Base-by-base conservation (phyloP, 257 asterid species). In the Paraleonurus japonicus region DNA sequence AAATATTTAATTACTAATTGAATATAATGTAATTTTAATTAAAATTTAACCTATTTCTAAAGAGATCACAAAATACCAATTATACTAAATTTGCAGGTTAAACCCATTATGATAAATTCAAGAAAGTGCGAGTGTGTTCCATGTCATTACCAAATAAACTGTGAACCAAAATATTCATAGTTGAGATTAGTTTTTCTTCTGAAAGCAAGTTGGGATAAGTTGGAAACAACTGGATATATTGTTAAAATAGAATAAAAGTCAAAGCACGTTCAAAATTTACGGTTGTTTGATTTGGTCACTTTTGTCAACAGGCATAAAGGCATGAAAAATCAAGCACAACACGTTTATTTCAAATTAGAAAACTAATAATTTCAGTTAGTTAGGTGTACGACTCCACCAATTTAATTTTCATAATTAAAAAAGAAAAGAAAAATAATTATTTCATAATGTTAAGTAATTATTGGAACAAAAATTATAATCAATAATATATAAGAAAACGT, bases 191-290 rank as follows among this genome's bases (percentile, higher is more conserved):
- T 47, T 47, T n/a, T n/a, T n/a, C n/a, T n/a, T n/a, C n/a, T n/a
- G n/a, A n/a, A n/a, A n/a, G n/a, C 16, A 41, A n/a, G 53, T 45
- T 45, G 53, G 4, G 50, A 4, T 5, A 47, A 47, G 54, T 47
- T 47, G 54, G 54, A 47, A 47, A n/a, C 54, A n/a, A 47, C 54
- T 47, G 54, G 20, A 15, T 15, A 41, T 45, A 53, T 53, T 53
- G 28, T 53, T 53, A 22, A 20, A 8, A 54, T n/a, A n/a, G 3
- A 22, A 54, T 54, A 32, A 72, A 72, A 72, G 71, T 72, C 76
- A 61, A 72, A 62, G n/a, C 15, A 10, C n/a, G 0, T 47, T 47
- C 54, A 47, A 47, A 47, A 47, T 54, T 54, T 11, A 20, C 5
- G 32, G n/a, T 7, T 19, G 7, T 2, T 20, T 51, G 13, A 17